Evolutionary conservation across 83 land plant genomes (phyloP).

Genomic region (Picea abies): DNA sequence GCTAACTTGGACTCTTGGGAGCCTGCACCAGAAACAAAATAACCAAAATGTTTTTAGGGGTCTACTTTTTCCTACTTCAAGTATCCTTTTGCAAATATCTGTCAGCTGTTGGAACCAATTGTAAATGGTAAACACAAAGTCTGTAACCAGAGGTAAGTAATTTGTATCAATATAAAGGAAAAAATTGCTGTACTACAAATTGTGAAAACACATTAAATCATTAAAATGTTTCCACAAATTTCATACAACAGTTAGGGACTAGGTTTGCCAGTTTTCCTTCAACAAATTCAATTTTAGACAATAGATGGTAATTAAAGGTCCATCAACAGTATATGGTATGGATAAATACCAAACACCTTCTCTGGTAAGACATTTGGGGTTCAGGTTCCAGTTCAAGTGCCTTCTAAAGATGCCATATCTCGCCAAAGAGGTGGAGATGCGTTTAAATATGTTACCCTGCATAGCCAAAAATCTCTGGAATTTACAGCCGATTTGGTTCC

Average conservation of each 20-base stretch:
- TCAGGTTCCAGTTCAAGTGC: background rate
- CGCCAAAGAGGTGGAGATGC: background rate
- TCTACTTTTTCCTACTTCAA: background rate
- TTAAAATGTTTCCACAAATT: background rate
- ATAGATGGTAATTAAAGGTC: background rate
- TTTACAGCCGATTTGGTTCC: background rate
- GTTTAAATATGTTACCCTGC: background rate
- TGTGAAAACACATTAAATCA: background rate
- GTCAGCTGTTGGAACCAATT: conserved; percentile 9
- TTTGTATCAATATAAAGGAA: background rate
- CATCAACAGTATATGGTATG: too few species aligned
- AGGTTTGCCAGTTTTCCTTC: background rate
- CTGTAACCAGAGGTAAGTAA: background rate
- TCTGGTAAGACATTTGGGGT: background rate
- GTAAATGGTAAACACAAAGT: background rate
- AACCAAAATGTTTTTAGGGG: background rate
- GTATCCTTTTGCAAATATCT: background rate
- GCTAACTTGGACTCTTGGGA: conserved; percentile 4
- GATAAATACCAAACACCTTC: too few species aligned
- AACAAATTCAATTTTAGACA: background rate
- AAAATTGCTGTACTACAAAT: background rate
- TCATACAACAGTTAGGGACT: background rate
- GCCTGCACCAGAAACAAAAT: conserved; percentile 12
- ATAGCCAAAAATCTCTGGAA: background rate
- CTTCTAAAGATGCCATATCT: background rate